phyloP scores from a whole-genome alignment of 2,329 filamentous ascomycete genomes.

The Fonsecaea nubica region DNA sequence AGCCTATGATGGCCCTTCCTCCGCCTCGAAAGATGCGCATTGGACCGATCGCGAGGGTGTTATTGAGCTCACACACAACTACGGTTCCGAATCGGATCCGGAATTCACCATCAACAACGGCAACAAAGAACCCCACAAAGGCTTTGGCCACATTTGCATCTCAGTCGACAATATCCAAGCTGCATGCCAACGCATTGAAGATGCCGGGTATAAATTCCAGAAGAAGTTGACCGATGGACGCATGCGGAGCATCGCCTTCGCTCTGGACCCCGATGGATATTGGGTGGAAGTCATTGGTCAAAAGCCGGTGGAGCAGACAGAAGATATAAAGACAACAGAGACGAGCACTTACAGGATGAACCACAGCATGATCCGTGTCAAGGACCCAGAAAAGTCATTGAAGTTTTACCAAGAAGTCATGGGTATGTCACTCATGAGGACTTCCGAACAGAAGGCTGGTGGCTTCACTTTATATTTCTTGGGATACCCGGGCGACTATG shows the following conservation, averaged over 20 bases:
- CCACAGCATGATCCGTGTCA: constrained; percentile 86
- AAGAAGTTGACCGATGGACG: constrained; percentile 90
- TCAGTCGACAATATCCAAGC: constrained; percentile 84
- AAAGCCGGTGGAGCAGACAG: constrained; percentile 73
- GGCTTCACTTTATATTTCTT: constrained; percentile 94
- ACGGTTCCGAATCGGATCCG: constrained; percentile 86
- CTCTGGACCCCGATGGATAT: constrained; percentile 83
- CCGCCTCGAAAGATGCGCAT: constrained; percentile 74
- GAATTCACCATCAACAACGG: constrained; percentile 84
- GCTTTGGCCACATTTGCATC: constrained; percentile 87
- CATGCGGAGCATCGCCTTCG: constrained; percentile 89
- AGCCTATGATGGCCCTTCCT: constrained; percentile 78
- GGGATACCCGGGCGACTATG: constrained; percentile 71
- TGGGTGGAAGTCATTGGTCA: constrained; percentile 69
- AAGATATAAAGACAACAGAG: constrained; percentile 75
- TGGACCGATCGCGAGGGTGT: constrained; percentile 86
- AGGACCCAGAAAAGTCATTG: constrained; percentile 75
- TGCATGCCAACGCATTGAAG: constrained; percentile 86
- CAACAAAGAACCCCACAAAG: constrained; percentile 84
- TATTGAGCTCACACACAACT: constrained; percentile 82
- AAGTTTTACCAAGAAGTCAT: constrained; percentile 84
- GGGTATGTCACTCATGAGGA: constrained; percentile 84
- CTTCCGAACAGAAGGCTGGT: constrained; percentile 70
- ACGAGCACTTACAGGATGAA: constrained; percentile 72
- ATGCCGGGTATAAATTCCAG: constrained; percentile 91